Conservation (phyloP, 805 yeast genomes). For the Lipomyces sp. region DNA sequence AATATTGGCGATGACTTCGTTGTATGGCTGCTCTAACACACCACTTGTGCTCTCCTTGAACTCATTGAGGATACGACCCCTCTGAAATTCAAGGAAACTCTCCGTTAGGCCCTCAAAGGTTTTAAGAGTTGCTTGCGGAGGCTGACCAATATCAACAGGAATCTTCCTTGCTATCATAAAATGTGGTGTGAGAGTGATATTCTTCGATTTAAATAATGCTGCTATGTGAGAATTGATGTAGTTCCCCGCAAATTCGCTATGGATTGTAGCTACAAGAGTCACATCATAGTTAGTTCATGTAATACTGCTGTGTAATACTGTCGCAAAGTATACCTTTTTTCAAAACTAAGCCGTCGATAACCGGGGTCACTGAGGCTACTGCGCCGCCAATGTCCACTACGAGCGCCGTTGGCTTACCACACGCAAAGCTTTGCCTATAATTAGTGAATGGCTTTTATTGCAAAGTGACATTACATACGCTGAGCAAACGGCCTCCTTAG, state of each 20-base stretch:
- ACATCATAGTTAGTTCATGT: background rate
- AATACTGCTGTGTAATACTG: background rate
- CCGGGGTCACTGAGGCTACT: slow-evolving; percentile 72
- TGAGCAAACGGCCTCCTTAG: slow-evolving; percentile 75
- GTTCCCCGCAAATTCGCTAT: slow-evolving; percentile 82
- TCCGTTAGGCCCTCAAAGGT: slow-evolving; percentile 49
- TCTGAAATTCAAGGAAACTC: slow-evolving; percentile 48
- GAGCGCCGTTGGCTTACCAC: slow-evolving; percentile 76
- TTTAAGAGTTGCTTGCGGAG: slow-evolving; percentile 37
- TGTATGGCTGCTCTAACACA: slow-evolving; percentile 49
- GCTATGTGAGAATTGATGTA: slow-evolving; percentile 70
- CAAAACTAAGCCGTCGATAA: slow-evolving; percentile 45
- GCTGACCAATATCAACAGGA: slow-evolving; percentile 48
- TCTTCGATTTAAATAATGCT: slow-evolving; percentile 51
- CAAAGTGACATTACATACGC: slow-evolving; percentile 39
- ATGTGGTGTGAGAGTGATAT: slow-evolving; percentile 46
- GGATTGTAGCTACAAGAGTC: slow-evolving; percentile 45
- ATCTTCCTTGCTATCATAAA: slow-evolving; percentile 48
- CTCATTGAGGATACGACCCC: slow-evolving; percentile 52
- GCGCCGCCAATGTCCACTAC: slow-evolving; percentile 81
- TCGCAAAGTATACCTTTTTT: slow-evolving; percentile 35
- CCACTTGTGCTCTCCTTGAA: slow-evolving; percentile 53
- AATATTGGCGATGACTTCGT: slow-evolving; percentile 45
- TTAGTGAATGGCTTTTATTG: slow-evolving; percentile 1
- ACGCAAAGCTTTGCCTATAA: slow-evolving; percentile 59